Evolutionary conservation across 345 rosid species (phyloP), one percentile per base, ranked within the genome.

Genomic region (Citrus reticulata): DNA sequence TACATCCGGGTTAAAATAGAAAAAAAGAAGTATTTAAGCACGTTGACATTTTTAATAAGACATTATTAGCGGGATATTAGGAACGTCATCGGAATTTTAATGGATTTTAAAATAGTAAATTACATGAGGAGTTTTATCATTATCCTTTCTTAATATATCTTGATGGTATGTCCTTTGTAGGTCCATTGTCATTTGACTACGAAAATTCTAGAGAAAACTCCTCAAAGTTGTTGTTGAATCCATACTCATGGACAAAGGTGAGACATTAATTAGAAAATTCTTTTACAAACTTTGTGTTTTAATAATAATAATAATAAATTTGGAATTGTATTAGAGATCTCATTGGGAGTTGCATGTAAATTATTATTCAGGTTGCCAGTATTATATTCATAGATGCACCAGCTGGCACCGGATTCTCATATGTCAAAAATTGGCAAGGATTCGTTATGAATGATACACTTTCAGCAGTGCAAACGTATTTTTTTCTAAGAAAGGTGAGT

Each of bases 401-500:
- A 1, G 89, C 84, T 2, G 84, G 87, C 13, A 75, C 89, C 6
- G 87, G 87, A n/a, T 86, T 86, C 64, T 86, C 87, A n/a, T 86
- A 86, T 68, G 66, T 84, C 9, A 86, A 39, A 46, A 82, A 78
- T 29, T 55, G 11, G 25, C 66, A 74, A 29, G 83, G 75, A 19
- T 78, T 76, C 80, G 30, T 63, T 22, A 74, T 57, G 35, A 75
- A 84, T 2, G 89, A 86, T 74, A 70, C 85, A 0, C 2, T 55
- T 63, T 29, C 83, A 7, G 79, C 85, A 4, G 70, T 71, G 51
- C 84, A 86, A 34, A 68, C 78, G 2, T 82, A 71, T 65, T 29
- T 13, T 42, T 86, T 86, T 72, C 77, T 84, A 2, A 74, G 37
- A 19, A 80, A 86, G 77, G 89, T 86, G 68, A 77, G 72, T 20